phyloP scores from a whole-genome alignment of 169 alveolate species.

The Plasmodium gaboni region DNA sequence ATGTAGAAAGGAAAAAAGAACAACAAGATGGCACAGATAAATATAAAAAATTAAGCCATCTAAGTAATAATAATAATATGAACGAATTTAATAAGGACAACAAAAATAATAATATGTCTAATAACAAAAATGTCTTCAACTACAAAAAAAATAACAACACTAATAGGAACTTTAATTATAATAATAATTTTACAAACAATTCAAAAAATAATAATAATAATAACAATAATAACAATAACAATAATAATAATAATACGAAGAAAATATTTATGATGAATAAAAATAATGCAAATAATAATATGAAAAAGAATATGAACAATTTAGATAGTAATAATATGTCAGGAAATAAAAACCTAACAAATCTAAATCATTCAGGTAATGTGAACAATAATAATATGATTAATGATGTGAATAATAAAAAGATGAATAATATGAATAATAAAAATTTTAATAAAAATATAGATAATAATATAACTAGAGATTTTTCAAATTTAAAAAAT shows the following conservation, averaged over 20 bases:
- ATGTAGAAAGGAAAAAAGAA: conserved; percentile 8
- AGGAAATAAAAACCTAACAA: not conserved
- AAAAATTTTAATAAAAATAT: conserved; percentile 12
- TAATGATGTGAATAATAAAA: conserved; percentile 4
- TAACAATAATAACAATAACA: not conserved
- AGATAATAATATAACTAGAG: conserved; percentile 7
- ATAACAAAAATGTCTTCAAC: conserved; percentile 32
- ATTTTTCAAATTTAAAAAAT: conserved; percentile 10
- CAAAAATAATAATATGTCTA: not conserved
- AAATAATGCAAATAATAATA: conserved; percentile 27
- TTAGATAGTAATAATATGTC: conserved; percentile 12
- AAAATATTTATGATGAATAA: conserved; percentile 56
- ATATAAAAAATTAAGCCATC: conserved; percentile 9
- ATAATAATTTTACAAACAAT: conserved; percentile 5
- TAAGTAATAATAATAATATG: not conserved
- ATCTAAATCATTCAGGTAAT: not conserved
- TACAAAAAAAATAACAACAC: conserved; percentile 29
- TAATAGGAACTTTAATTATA: conserved; percentile 26
- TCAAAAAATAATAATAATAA: not conserved
- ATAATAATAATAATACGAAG: conserved; percentile 14
- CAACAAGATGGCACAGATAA: not conserved
- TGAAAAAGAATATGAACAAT: conserved; percentile 35
- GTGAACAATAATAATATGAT: conserved; percentile 1
- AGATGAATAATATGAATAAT: conserved; percentile 2
- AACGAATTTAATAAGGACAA: conserved; percentile 13